Base-by-base conservation (phyloP, 257 asterid genomes). In the Solanum rostratum region DNA sequence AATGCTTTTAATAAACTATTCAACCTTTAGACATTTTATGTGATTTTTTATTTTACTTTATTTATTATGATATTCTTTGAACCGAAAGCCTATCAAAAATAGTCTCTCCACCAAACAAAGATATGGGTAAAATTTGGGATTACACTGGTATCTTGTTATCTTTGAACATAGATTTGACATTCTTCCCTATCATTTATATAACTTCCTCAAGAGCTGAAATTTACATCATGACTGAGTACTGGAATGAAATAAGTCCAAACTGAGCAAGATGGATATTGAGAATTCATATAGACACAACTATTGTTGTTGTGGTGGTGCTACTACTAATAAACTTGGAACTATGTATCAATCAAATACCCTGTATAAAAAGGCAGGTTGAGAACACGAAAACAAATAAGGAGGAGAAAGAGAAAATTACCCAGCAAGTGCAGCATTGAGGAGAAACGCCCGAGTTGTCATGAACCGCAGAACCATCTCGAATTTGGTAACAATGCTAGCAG, bases 351-450 rank as follows among this genome's bases (percentile, higher is more conserved):
- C 81, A 65, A 83, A 20, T 7, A 57, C 15, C 50, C 15, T 20
- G n/a, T 3, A 30, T 41, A 20, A 78, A 82, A 43, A 11, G 16
- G 62, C 65, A 41, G 14, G 4, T 15, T 2, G 27, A 2, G 9
- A 68, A 68, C 49, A 33, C 50, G 4, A 57, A 20, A 57, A n/a
- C 13, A 5, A 57, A n/a, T n/a, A 57, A 13, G 29, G n/a, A 55
- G 45, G 55, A n/a, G 33, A 4, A 3, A 66, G 30, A 45, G 45
- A 5, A 39, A n/a, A 18, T 88, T 89, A 96, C 99, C 98, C 88
- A 20, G 91, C 83, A 41, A 92, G 91, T 8, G 98, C 88, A 53
- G 94, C 97, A 84, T 94, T 91, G 81, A 93, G 94, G 71, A 94
- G 93, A 87, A 92, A 93, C 18, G 91, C 85, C 88, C 87, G 87